Conservation (phyloP, 768 basidiomycete species). For the Pulveroboletus sp. region DNA sequence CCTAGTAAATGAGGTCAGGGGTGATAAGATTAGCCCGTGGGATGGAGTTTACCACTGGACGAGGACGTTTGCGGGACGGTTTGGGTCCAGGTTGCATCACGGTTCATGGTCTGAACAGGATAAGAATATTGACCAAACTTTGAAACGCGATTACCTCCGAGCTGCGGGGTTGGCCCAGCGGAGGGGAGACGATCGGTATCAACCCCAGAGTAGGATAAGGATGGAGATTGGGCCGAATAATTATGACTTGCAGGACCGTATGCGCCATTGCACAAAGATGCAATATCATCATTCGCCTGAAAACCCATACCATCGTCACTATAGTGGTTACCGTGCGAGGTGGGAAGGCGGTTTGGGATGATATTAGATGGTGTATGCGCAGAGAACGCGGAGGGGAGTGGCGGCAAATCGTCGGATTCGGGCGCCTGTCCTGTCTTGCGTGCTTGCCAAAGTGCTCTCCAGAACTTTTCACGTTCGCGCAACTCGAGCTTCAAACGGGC, state of each 20-base stretch:
- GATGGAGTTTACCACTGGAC: slow-evolving; percentile 28
- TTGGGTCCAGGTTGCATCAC: slow-evolving; percentile 29
- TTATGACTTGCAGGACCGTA: slow-evolving; percentile 40
- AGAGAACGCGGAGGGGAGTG: slow-evolving; percentile 43
- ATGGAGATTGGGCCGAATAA: slow-evolving; percentile 48
- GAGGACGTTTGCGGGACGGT: slow-evolving; percentile 30
- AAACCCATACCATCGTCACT: slow-evolving; percentile 46
- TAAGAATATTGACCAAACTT: slow-evolving; percentile 54
- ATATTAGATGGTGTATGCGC: slow-evolving; percentile 31
- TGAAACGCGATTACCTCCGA: slow-evolving; percentile 40
- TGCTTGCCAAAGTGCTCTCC: slow-evolving; percentile 65
- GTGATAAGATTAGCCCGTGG: slow-evolving; percentile 27
- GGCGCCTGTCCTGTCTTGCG: slow-evolving; percentile 53
- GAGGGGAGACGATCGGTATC: slow-evolving; percentile 31
- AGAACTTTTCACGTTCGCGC: slow-evolving; percentile 70
- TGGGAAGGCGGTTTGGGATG: slow-evolving; percentile 37
- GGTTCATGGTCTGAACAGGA: slow-evolving; percentile 33
- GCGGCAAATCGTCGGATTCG: slow-evolving; percentile 50
- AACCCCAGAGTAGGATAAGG: slow-evolving; percentile 35
- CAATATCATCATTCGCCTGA: slow-evolving; percentile 44
- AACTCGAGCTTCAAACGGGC: slow-evolving; percentile 57
- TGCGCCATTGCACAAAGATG: slow-evolving; percentile 40
- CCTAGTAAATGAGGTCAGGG: slow-evolving; percentile 43
- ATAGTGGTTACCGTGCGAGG: slow-evolving; percentile 34
- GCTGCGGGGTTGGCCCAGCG: slow-evolving; percentile 28